Base-by-base conservation (phyloP, 2,329 filamentous ascomycete genomes). In the Stylonectria norvegica region DNA sequence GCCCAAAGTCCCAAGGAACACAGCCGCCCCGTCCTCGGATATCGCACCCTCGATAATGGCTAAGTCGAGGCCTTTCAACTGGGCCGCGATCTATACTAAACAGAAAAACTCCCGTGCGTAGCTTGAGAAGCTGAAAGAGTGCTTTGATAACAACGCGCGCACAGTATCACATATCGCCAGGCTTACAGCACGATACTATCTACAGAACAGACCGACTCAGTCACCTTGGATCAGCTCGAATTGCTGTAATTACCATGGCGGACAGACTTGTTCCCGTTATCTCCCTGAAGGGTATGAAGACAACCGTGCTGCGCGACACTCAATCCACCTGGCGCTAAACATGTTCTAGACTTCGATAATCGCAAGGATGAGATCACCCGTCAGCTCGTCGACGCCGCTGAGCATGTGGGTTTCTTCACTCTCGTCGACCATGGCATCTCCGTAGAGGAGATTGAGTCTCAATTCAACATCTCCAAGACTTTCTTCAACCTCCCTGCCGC, bases 391-490 rank as follows among this genome's bases (percentile, higher is more conserved):
- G 40, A 66, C 20, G 73, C 73, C 2, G 71, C 73, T 1, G 71
- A 76, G 43, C 71, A 71, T 20, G 67, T 69, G 23, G 73, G 74
- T 8, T 76, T 78, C 62, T 78, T 78, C 57, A 71, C 67, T 23
- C 45, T 77, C 2, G 57, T 49, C 2, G 46, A 49, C 40, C 46
- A 49, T 17, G 46, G 46, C 5, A 49, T 49, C 18, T 35, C 36
- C 19, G 18, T 45, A 17, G 70, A 73, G 35, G 75, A 73, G 42
- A 49, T 56, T 4, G 62, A 49, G 4, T 18, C 20, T 2, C 43
- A 47, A 14, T 49, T 49, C 22, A 19, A 19, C 8, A 27, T 47
- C 11, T 49, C 46, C 3, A 38, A 68, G 35, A 49, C 53, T 7
- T 76, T 76, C 60, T 77, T 78, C 52, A 50, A 57, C 17, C 64